A percentile compares a stretch with the other conserved stretches of the same genome.
These are phyloP conservation scores for Russula olivacea DNA, from an alignment of 768 basidiomycete genomes.

Conservation along the genomic window DNA sequence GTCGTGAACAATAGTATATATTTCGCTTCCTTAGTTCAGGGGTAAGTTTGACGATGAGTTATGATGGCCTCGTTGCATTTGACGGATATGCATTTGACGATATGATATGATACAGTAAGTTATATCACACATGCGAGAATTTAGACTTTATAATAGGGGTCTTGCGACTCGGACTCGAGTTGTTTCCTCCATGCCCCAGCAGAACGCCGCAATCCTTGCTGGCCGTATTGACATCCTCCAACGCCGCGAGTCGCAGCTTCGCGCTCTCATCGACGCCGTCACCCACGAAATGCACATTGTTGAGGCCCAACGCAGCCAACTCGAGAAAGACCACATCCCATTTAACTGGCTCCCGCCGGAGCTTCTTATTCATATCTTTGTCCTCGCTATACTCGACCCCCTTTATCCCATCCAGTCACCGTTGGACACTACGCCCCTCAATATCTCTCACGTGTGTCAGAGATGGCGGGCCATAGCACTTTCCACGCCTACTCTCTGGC, in stretches of 20 bases:
- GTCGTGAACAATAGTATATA: too few species aligned
- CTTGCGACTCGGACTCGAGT: too few species aligned
- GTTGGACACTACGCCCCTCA: constrained; percentile 14
- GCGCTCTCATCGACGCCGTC: constrained; percentile 16
- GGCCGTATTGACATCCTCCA: constrained; percentile 10
- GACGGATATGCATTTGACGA: too few species aligned
- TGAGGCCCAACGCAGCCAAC: constrained; percentile 2
- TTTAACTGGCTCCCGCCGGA: constrained; percentile 22
- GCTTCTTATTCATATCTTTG: constrained; percentile 23
- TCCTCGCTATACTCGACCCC: neutral
- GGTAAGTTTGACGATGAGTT: too few species aligned
- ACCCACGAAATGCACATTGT: constrained; percentile 5
- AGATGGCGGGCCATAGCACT: constrained; percentile 21
- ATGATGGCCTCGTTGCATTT: too few species aligned
- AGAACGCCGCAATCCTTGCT: constrained; percentile 2
- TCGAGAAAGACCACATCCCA: constrained; percentile 6
- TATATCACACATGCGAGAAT: too few species aligned
- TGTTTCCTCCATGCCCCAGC: neutral
- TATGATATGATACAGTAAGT: too few species aligned
- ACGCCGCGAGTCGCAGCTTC: constrained; percentile 13
- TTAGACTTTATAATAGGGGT: too few species aligned
- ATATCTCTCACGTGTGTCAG: constrained; percentile 23
- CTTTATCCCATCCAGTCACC: neutral
- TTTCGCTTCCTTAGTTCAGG: too few species aligned
- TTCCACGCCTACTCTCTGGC: constrained; percentile 18